These are phyloP conservation scores for Pilaira anomala DNA, from an alignment of 192 early-diverging fungal genomes.

Conservation along the genomic window DNA sequence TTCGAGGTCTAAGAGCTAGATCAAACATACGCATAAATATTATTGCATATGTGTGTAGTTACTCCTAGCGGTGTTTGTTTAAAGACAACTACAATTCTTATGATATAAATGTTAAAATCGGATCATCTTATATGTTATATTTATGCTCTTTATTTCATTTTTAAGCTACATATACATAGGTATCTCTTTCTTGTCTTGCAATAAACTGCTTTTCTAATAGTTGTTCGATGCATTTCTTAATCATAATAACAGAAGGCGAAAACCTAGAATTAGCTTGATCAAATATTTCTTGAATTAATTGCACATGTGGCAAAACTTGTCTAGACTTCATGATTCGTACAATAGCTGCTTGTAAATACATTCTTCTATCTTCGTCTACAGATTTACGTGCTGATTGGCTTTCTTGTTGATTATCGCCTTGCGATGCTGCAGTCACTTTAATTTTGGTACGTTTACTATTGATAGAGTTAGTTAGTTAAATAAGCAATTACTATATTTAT, in stretches of 20 bases:
- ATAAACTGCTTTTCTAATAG: conserved; percentile 84
- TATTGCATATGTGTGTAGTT: too few species aligned
- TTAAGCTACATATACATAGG: conserved; percentile 69
- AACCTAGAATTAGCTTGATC: conserved; percentile 68
- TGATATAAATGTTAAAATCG: too few species aligned
- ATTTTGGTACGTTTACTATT: conserved; percentile 79
- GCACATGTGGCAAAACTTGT: conserved; percentile 59
- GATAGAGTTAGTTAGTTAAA: conserved; percentile 33
- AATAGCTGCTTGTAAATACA: conserved; percentile 82
- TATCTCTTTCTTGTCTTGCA: conserved; percentile 57
- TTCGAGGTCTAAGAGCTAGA: too few species aligned
- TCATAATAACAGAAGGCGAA: conserved; percentile 62
- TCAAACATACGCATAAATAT: too few species aligned
- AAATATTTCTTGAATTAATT: conserved; percentile 74
- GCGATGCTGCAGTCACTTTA: conserved; percentile 57
- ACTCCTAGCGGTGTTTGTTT: too few species aligned
- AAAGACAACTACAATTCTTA: too few species aligned
- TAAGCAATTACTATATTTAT: background rate
- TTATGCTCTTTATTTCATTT: background rate
- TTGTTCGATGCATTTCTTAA: conserved; percentile 84
- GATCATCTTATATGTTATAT: too few species aligned
- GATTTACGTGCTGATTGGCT: conserved; percentile 53
- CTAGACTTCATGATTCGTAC: conserved; percentile 86
- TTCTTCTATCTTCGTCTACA: conserved; percentile 75
- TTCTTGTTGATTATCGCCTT: conserved; percentile 62